Percentiles rank a stretch among this genome's conserved stretches.
These are phyloP conservation scores for Stephanodiscus triporus DNA, from an alignment of 108 stramenopile genomes.

Conservation along the genomic window DNA sequence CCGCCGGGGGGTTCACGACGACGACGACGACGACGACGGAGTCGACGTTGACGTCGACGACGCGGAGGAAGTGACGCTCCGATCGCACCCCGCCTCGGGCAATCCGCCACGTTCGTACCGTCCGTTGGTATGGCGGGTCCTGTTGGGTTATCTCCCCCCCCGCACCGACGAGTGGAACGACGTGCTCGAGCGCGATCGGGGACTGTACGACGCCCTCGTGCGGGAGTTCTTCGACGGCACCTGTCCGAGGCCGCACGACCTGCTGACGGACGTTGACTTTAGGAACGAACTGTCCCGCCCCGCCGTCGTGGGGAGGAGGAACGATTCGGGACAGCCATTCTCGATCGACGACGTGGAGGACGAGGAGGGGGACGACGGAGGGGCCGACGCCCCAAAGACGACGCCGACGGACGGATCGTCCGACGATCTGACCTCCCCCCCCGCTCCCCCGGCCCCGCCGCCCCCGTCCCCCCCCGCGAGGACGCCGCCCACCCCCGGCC, in stretches of 20 bases:
- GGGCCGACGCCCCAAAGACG: too few relatives aligned
- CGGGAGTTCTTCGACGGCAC: conserved; percentile 56
- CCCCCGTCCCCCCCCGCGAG: background rate
- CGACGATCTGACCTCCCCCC: too few relatives aligned
- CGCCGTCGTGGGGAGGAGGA: too few relatives aligned
- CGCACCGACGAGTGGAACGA: conserved; percentile 60
- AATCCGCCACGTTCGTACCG: conserved; percentile 57
- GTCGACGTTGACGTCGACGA: too few relatives aligned
- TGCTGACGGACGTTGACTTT: conserved; percentile 11
- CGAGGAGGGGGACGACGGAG: background rate
- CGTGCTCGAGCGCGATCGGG: conserved; percentile 51
- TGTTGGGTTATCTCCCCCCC: conserved; percentile 72
- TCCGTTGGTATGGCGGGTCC: conserved; percentile 73
- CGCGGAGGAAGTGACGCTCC: background rate
- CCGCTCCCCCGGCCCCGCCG: background rate
- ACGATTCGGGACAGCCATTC: background rate
- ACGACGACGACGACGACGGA: background rate
- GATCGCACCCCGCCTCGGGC: background rate
- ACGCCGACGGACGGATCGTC: background rate
- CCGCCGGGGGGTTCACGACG: background rate
- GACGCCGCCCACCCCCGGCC: conserved; percentile 19
- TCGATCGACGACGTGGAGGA: conserved; percentile 11
- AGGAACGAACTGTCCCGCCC: background rate
- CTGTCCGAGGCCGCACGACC: conserved; percentile 49
- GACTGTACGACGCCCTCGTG: conserved; percentile 59